Percentiles rank a stretch among this genome's conserved stretches.
Conservation (phyloP, 257 asterid genomes). For the Solanum pimpinellifolium region DNA sequence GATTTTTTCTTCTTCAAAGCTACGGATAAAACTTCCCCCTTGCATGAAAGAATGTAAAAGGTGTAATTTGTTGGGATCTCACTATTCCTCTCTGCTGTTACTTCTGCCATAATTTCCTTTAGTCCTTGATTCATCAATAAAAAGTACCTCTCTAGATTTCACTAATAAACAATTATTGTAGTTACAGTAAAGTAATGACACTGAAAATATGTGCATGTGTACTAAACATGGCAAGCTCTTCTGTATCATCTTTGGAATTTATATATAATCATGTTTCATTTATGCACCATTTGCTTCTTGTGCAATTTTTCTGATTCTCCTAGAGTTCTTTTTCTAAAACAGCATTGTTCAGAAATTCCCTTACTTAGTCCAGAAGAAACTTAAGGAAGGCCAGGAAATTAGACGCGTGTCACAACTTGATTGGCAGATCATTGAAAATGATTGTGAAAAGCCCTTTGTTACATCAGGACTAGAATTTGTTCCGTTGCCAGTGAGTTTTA, state of each 20-base stretch:
- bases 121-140: neutral
- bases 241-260: neutral
- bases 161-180: neutral
- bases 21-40: neutral
- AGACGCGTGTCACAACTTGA: constrained; percentile 95
- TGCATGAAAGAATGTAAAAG: neutral
- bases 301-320: neutral
- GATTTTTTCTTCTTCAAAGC: neutral
- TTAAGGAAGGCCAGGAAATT: constrained; percentile 80
- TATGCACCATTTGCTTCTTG: neutral
- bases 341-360: constrained; percentile 82
- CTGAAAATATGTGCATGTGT: neutral
- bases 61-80: neutral
- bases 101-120: neutral
- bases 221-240: neutral
- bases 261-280: neutral
- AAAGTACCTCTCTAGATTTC: neutral
- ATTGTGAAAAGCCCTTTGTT: constrained; percentile 54
- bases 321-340: constrained; percentile 17
- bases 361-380: constrained; percentile 69
- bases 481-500: constrained; percentile 77
- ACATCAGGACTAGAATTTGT: constrained; percentile 78
- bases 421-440: constrained; percentile 72
- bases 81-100: neutral
- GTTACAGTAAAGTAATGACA: neutral